Base-by-base conservation (phyloP, 2,329 filamentous ascomycete species). In the Didymella sp. region DNA sequence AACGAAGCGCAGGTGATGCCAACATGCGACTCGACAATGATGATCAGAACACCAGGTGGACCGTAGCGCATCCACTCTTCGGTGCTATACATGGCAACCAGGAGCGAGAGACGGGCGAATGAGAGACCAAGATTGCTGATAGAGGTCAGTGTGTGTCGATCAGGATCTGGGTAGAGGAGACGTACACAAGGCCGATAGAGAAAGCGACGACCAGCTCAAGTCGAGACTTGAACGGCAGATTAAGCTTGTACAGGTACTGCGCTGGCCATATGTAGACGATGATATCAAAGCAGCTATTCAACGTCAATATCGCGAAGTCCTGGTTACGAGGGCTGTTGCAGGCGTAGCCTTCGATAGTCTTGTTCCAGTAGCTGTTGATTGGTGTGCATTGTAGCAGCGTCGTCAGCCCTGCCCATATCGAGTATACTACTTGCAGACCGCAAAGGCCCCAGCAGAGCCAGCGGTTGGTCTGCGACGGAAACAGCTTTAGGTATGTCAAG, bases 161-260 rank as follows among this genome's bases (percentile, higher is more conserved):
- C 3, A 7, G 5, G 3, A 17, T 7, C 4, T 2, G 24, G 22
- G 9, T 17, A 17, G 19, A 25, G 3, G 3, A 24, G 5, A 61
- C 55, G 4, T 51, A 58, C 61, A 58, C 35, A n/a, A 58, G 13
- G 13, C 63, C 62, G 22, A 63, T 33, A n/a, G 51, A 58, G 45
- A 66, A 66, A 17, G 53, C 41, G 7, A 51, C 17, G 27, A 61
- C 59, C 0, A 66, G 44, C 19, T 60, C 60, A 13, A 51, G 35
- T 1, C 62, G 62, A 35, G 53, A 46, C 28, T 44, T 56, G 8
- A 61, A 47, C 11, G 62, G 60, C 24, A 64, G 13, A 2, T 63
- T 60, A n/a, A 67, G 54, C 25, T 60, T 65, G 49, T 59, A 63
- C 2, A 67, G 52, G 24, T 64, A 67, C 11, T 60, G 57, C 8